Evolutionary conservation across 2,329 filamentous ascomycete species (phyloP), one percentile per base, ranked within the genome.

Genomic region (Apiospora hydei): DNA sequence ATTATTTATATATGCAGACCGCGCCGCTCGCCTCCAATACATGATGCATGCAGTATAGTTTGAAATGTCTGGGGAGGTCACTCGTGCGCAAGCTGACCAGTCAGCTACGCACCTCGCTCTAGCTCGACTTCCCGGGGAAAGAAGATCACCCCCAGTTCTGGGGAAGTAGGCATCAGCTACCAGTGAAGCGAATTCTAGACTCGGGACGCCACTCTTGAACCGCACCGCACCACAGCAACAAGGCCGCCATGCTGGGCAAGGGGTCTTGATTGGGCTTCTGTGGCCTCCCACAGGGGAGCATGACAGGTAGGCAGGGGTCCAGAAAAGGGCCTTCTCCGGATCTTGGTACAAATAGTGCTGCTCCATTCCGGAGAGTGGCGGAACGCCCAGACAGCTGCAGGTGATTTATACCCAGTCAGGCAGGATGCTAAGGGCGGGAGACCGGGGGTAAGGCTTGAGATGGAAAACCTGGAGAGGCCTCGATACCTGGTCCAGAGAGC

Each of bases 261-360:
- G 38, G 38, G 30, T n/a, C 44, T 49, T 69, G 43, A 21, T 69
- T 69, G 43, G 67, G 11, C 47, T 14, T 41, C 21, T 34, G 24
- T 69, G 43, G 67, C 30, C 46, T 24, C 16, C 67, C 18, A 38
- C 44, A 30, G 34, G 67, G 67, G 67, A 14, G 44, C n/a, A 46
- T 49, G 64, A 26, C 41, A 69, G 43, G 41, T 26, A 57, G 68
- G 30, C 7, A 61, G 67, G 68, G 47, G 30, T n/a, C 5, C 57
- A 53, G 68, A 69, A 57, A 69, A 69, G 68, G 68, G 68, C 68
- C 68, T 34, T 69, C 49, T 57, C 38, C 47, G n/a, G 34, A 24
- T 24, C 68, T 57, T 57, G 68, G 47, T 51, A 30, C 46, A 68
- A 46, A 38, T 68, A 41, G 18, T 64, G 21, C 8, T 61, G 4